A percentile compares a stretch with the other conserved stretches of the same genome.
Conservation (phyloP, 768 basidiomycete genomes). For the Lentinula aciculospora region DNA sequence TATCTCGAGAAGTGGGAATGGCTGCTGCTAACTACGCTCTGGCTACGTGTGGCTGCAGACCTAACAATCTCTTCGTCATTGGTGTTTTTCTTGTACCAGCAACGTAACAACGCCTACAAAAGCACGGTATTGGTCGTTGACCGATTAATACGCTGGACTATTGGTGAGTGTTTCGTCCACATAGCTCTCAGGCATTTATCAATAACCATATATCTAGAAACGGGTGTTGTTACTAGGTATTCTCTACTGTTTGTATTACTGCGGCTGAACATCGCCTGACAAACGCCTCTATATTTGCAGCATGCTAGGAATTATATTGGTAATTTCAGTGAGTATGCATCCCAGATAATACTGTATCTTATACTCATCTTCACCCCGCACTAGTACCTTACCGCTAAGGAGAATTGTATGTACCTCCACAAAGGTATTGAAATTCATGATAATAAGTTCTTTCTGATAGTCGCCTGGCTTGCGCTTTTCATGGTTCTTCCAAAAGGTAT, state of each 20-base stretch:
- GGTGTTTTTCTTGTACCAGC: background rate
- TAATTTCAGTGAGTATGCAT: background rate
- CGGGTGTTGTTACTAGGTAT: constrained; percentile 1
- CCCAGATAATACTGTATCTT: background rate
- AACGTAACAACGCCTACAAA: constrained; percentile 1
- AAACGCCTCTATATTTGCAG: background rate
- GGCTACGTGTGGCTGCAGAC: constrained; percentile 3
- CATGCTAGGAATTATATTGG: constrained; percentile 2
- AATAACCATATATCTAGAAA: background rate
- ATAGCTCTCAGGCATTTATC: background rate
- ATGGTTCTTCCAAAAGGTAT: constrained; percentile 6
- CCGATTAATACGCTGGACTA: background rate
- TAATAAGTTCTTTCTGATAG: background rate
- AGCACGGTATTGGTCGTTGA: constrained; percentile 3
- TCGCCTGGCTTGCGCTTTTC: constrained; percentile 6
- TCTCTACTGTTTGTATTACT: too few species aligned
- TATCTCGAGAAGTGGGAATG: constrained; percentile 6
- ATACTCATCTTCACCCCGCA: background rate
- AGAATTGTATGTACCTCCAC: background rate
- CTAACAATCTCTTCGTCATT: background rate
- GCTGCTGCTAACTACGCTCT: background rate
- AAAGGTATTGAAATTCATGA: background rate
- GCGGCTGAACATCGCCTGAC: background rate
- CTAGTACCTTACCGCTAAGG: constrained; percentile 1
- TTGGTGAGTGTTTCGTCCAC: background rate